Conservation (phyloP, 2,329 filamentous ascomycete genomes). For the Cytospora leucostoma region DNA sequence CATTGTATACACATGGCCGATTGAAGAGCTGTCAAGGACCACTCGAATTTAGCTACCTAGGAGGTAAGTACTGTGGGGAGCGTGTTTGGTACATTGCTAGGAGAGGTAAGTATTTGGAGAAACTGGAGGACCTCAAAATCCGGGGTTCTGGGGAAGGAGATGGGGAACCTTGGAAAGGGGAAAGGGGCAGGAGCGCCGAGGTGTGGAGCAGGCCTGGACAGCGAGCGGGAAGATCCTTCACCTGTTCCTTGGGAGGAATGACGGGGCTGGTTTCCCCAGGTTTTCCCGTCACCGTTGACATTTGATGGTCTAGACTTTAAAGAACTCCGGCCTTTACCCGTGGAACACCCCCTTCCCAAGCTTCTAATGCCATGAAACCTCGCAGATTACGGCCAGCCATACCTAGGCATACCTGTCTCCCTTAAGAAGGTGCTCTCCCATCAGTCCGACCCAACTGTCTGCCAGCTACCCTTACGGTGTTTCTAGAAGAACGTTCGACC, state of each 20-base stretch:
- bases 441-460: background rate
- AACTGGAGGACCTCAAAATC: slow-evolving; percentile 16
- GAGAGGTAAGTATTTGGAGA: slow-evolving; percentile 15
- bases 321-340: too few relatives aligned
- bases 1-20: too few relatives aligned
- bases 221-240: background rate
- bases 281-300: too few relatives aligned
- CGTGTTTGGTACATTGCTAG: background rate
- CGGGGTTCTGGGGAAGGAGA: slow-evolving; percentile 19
- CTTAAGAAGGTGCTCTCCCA: background rate
- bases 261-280: background rate
- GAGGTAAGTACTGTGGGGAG: background rate
- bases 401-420: background rate
- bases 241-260: background rate
- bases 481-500: background rate
- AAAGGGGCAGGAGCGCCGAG: background rate
- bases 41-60: background rate
- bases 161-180: slow-evolving; percentile 11
- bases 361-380: too few relatives aligned
- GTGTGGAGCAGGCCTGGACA: background rate
- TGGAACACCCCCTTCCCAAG: too few relatives aligned
- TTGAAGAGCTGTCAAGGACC: background rate
- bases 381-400: too few relatives aligned
- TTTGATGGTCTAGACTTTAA: too few relatives aligned
- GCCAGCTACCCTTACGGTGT: background rate